These are phyloP conservation scores for Rhynchospora pubera DNA, from an alignment of 176 grass and related monocot species.

Conservation along the genomic window DNA sequence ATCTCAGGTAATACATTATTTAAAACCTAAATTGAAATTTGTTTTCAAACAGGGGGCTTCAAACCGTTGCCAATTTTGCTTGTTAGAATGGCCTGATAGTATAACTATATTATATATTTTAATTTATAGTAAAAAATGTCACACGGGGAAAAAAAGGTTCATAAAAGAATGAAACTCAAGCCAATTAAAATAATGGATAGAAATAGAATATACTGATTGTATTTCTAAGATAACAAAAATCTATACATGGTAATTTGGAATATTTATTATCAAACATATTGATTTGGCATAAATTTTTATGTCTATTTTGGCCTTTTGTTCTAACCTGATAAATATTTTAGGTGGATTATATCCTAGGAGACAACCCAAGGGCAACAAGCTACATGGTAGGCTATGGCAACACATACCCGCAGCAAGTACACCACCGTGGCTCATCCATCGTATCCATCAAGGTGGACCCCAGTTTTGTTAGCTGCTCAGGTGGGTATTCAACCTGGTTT, in stretches of 20 bases:
- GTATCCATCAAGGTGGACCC: slow-evolving; percentile 52
- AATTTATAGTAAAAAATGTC: too few relatives aligned
- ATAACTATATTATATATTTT: too few relatives aligned
- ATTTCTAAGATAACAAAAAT: background rate
- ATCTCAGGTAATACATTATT: slow-evolving; percentile 34
- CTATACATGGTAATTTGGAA: background rate
- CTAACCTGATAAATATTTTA: background rate
- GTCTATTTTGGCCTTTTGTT: background rate
- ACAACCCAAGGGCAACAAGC: slow-evolving; percentile 74
- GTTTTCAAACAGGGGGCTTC: background rate
- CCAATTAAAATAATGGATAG: background rate
- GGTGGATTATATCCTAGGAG: slow-evolving; percentile 82
- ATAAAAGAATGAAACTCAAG: background rate
- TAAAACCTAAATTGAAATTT: background rate
- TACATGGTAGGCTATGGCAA: slow-evolving; percentile 85
- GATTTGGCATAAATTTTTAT: background rate
- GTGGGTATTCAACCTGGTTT: slow-evolving; percentile 50
- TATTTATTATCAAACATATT: background rate
- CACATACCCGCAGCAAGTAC: slow-evolving; percentile 49
- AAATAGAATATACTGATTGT: background rate
- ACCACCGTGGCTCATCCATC: slow-evolving; percentile 80
- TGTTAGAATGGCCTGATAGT: too few relatives aligned
- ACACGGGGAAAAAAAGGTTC: background rate
- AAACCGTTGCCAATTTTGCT: too few relatives aligned
- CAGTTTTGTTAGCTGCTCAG: slow-evolving; percentile 53